Evolutionary conservation across 176 grass and related monocot genomes (phyloP), one percentile per base, ranked within the genome.

Genomic region (Juncus inflexus): DNA sequence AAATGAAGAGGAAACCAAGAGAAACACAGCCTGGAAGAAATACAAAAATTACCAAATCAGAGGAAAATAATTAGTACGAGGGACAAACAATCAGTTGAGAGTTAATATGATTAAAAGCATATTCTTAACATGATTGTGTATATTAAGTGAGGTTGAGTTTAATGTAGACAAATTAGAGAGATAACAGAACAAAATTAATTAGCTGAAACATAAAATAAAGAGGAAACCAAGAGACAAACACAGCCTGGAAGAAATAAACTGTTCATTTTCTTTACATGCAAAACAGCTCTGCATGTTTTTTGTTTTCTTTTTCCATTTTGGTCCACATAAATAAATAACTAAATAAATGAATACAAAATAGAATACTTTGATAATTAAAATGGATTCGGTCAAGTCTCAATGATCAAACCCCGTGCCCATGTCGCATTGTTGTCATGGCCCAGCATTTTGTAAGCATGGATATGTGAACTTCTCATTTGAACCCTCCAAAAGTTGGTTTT

Each of bases 341-440:
- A 6, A 10, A 55, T 16, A 19, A 65, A 65, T 50, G 13, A 14
- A 28, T 28, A 28, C 19, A 28, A 28, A 28, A 28, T 28, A 28
- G 19, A 28, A 28, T 28, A 65, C 47, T 15, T 3, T 4, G 50
- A 14, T 10, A 61, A 61, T 11, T 15, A 63, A 39, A 40, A 63
- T 39, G 13, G 12, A 50, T 38, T 59, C 42, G 36, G 67, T 71
- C 67, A 71, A 71, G 54, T 40, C 8, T 41, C 67, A 58, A 71
- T 71, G 35, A 71, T 71, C 37, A 43, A 71, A 40, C 42, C 67
- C 36, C 67, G 67, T 71, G 67, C 42, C 39, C 67, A 71, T 71
- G 67, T 71, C 67, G 53, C 67, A 55, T 71, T 71, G 57, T 71
- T 71, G 54, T 57, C 12, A 58, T 70, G n/a, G 13, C 54, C 52